Evolutionary conservation across 2,329 filamentous ascomycete genomes (phyloP), one percentile per base, ranked within the genome.

Genomic region (Penicillium sp.): DNA sequence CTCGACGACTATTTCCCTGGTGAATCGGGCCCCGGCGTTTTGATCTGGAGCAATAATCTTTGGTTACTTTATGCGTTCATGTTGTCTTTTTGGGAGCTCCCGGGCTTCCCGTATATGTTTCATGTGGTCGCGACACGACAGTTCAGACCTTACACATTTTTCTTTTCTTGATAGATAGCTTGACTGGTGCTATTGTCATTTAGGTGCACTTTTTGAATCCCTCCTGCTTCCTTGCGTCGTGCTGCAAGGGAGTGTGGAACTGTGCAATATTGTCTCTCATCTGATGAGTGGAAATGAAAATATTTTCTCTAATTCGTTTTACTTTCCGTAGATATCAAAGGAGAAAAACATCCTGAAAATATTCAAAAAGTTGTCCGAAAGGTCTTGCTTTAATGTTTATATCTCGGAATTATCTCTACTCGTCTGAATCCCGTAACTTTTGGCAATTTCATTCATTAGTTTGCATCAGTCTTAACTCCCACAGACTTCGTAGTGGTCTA

Each of bases 21-120:
- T 52, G 51, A 54, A 53, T 55, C 49, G 34, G 55, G 55, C 51
- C 49, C 43, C 42, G 60, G 59, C 54, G 56, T 61, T 62, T 30
- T 41, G 26, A 60, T 61, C 49, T 61, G 60, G 59, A 55, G 59
- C 59, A 59, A 60, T 63, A 29, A 56, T 51, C 51, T 34, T 21
- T 49, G 43, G 53, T 29, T 52, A 33, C 41, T 49, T 57, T 36
- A 46, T 56, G 45, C 45, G 41, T 34, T 50, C 18, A 40, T 40
- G 34, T 26, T 40, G 13, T 21, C 2, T 49, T 49, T 32, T 40
- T 46, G 50, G 49, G 49, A 37, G 44, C 44, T 55, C 49, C 56
- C 49, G 52, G 49, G 44, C 30, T 34, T 24, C 36, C 37, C 27
- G 24, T 42, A 5, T 39, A 39, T 27, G 27, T 21, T 20, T 45